phyloP scores from a whole-genome alignment of 2,329 filamentous ascomycete genomes.

The Fusarium sp. region DNA sequence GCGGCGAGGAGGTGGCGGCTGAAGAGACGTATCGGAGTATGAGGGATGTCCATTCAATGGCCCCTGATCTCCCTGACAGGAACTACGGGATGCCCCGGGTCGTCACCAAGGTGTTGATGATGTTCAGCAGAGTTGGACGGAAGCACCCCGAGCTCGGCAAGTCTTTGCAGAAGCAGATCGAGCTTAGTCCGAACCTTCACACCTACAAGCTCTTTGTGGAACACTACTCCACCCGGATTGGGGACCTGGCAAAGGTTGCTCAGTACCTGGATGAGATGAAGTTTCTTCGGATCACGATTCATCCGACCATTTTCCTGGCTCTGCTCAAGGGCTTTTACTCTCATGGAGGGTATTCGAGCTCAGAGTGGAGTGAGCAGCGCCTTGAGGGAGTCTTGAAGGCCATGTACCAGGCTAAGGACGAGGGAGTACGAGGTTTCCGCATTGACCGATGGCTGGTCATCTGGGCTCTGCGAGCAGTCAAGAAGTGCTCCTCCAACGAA shows the following conservation, averaged over 20 bases:
- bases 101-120: constrained; percentile 67
- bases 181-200: constrained; percentile 77
- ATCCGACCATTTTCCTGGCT: constrained; percentile 81
- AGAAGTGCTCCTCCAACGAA: constrained; percentile 65
- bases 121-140: constrained; percentile 67
- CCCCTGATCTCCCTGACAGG: constrained; percentile 54
- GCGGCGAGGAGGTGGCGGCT: constrained; percentile 81
- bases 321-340: constrained; percentile 84
- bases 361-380: constrained; percentile 78
- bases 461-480: constrained; percentile 73
- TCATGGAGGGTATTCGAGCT: constrained; percentile 74
- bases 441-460: constrained; percentile 71
- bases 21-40: constrained; percentile 87
- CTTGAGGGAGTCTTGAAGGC: constrained; percentile 76
- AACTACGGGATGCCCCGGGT: constrained; percentile 61
- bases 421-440: constrained; percentile 58
- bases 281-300: constrained; percentile 72
- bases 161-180: constrained; percentile 69
- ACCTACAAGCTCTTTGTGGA: constrained; percentile 86
- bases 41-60: constrained; percentile 69
- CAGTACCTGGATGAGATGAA: constrained; percentile 86
- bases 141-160: constrained; percentile 65
- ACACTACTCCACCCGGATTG: constrained; percentile 75
- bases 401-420: constrained; percentile 67
- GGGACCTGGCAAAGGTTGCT: constrained; percentile 78